Conservation (phyloP, 257 asterid genomes). For the Solanum chmielewskii region DNA sequence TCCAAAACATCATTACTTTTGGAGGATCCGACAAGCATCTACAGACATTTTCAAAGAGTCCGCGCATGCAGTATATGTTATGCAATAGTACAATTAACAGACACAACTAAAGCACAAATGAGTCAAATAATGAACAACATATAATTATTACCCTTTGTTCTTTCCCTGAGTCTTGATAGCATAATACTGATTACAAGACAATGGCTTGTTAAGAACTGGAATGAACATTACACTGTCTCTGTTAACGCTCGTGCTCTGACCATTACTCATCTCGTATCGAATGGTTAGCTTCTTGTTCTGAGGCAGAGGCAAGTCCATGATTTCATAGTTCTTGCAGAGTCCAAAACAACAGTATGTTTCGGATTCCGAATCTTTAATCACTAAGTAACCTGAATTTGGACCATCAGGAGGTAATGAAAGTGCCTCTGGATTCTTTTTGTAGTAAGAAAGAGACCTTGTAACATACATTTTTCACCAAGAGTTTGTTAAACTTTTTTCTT, state of each 20-base stretch:
- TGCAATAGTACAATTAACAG: neutral
- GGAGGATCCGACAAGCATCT: neutral
- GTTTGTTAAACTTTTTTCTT: neutral
- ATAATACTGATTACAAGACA: constrained; percentile 43
- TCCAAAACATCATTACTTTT: neutral
- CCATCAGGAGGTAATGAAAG: constrained; percentile 27
- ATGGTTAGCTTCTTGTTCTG: constrained; percentile 41
- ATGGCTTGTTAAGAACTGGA: constrained; percentile 36
- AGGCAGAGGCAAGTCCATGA: constrained; percentile 42
- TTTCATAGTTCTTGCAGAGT: constrained; percentile 21
- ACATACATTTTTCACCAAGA: constrained; percentile 24
- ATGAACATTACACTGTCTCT: constrained; percentile 21
- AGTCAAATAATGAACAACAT: neutral
- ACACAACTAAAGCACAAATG: neutral
- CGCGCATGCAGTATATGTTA: neutral
- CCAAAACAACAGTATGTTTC: constrained; percentile 48
- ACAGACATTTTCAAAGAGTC: neutral
- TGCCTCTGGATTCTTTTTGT: constrained; percentile 19
- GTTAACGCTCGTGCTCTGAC: neutral
- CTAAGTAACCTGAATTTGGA: constrained; percentile 54
- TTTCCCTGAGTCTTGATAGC: constrained; percentile 37
- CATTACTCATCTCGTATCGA: neutral
- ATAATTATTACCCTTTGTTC: constrained; percentile 33
- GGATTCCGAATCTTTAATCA: constrained; percentile 51
- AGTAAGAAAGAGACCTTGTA: constrained; percentile 46